Evolutionary conservation across 257 asterid species (phyloP).

Genomic region (Solanum chiquidenum): DNA sequence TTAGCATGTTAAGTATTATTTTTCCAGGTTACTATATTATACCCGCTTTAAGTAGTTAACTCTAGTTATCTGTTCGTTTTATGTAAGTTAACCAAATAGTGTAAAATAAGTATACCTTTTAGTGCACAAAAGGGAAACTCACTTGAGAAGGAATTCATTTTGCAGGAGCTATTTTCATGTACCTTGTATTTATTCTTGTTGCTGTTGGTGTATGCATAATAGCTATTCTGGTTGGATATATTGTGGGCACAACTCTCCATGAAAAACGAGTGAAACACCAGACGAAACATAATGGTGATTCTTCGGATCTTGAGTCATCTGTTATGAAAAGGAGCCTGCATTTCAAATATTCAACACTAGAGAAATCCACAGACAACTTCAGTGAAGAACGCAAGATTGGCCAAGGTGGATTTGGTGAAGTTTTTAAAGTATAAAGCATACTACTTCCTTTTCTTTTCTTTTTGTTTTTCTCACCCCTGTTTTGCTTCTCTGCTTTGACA

Average conservation of each 20-base stretch:
- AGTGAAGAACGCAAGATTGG: slow-evolving; percentile 4
- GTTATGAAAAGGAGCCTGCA: slow-evolving; percentile 4
- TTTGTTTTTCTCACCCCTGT: not conserved
- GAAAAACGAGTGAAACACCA: not conserved
- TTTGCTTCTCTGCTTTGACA: not conserved
- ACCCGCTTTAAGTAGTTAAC: not conserved
- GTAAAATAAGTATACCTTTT: not conserved
- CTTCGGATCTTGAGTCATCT: not conserved
- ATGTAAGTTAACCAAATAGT: not conserved
- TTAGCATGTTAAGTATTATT: not conserved
- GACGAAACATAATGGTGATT: not conserved
- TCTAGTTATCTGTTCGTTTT: not conserved
- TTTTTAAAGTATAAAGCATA: slow-evolving; percentile 4
- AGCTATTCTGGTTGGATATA: slow-evolving; percentile 7
- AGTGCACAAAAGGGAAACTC: not conserved
- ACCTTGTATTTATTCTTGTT: not conserved
- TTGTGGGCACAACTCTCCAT: slow-evolving; percentile 1
- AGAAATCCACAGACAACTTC: slow-evolving; percentile 4
- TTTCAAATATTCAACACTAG: slow-evolving; percentile 7
- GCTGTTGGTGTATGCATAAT: slow-evolving; percentile 6
- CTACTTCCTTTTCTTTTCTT: not conserved
- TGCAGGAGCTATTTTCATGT: slow-evolving; percentile 2
- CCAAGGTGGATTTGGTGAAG: slow-evolving; percentile 10
- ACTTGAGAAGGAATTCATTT: not conserved
- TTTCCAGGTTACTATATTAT: not conserved